Evolutionary conservation across 768 basidiomycete genomes (phyloP).

Genomic region (Kwoniella heveanensis): DNA sequence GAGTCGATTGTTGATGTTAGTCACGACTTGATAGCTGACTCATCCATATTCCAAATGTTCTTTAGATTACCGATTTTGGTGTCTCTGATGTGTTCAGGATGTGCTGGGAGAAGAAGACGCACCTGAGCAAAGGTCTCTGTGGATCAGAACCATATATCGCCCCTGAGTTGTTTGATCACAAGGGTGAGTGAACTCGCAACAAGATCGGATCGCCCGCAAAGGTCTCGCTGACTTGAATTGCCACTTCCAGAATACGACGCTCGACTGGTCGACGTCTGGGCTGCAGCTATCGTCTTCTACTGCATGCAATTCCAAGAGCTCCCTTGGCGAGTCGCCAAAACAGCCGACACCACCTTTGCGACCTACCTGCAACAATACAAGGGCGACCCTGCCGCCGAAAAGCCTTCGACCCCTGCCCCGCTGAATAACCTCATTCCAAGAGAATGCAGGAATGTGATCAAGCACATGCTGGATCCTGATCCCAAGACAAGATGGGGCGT

Average conservation of each 20-base stretch:
- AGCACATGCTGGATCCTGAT: conserved; percentile 94
- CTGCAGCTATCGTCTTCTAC: conserved; percentile 94
- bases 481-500: conserved; percentile 73
- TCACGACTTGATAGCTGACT: no score
- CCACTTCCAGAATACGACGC: conserved; percentile 84
- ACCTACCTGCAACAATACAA: conserved; percentile 65
- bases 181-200: no score
- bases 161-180: conserved; percentile 92
- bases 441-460: conserved; percentile 76
- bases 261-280: conserved; percentile 96
- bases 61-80: conserved; percentile 93
- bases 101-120: conserved; percentile 95
- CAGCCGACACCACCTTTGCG: conserved; percentile 75
- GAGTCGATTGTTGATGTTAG: no score
- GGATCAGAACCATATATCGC: conserved; percentile 99
- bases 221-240: not conserved
- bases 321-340: conserved; percentile 94
- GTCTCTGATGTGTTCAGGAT: conserved; percentile 98
- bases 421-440: conserved; percentile 87
- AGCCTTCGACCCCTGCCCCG: conserved; percentile 63
- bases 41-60: not conserved
- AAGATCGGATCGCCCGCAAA: no score
- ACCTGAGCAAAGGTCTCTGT: conserved; percentile 95
- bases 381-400: conserved; percentile 56
- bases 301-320: conserved; percentile 95